These are phyloP conservation scores for Penicillium parvum DNA, from an alignment of 495 filamentous ascomycete genomes.

Conservation along the genomic window DNA sequence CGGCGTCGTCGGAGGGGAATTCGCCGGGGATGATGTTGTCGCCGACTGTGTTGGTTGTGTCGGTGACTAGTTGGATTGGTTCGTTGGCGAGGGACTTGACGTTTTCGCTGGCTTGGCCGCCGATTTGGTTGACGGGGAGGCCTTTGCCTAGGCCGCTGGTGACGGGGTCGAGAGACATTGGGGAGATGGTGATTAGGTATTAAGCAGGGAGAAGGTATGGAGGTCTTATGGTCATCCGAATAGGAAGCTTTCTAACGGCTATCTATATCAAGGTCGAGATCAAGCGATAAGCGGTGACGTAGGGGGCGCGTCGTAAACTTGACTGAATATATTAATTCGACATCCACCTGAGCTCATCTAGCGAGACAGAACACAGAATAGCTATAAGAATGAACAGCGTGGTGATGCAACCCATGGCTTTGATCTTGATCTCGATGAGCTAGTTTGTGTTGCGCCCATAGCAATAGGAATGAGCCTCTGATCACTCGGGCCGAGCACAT, in stretches of 20 bases:
- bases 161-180: constrained; percentile 30
- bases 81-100: constrained; percentile 17
- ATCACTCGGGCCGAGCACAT: too few species aligned
- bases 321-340: constrained; percentile 16
- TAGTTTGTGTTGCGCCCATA: too few species aligned
- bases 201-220: background rate
- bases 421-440: background rate
- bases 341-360: background rate
- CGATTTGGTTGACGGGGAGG: constrained; percentile 17
- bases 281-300: constrained; percentile 16
- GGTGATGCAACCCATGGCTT: background rate
- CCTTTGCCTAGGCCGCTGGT: constrained; percentile 22
- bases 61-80: constrained; percentile 12
- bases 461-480: too few species aligned
- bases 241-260: too few species aligned
- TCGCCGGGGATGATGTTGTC: constrained; percentile 27
- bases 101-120: constrained; percentile 13
- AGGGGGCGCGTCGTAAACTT: constrained; percentile 20
- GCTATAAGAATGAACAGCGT: too few species aligned
- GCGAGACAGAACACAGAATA: constrained; percentile 2
- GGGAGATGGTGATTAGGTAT: background rate
- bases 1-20: constrained; percentile 29
- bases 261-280: constrained; percentile 12
- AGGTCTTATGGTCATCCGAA: too few species aligned
- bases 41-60: constrained; percentile 19